A percentile compares a stretch with the other conserved stretches of the same genome.
These are phyloP conservation scores for Urochloa ruziziensis DNA, from an alignment of 176 grass and related monocot species.

Conservation along the genomic window DNA sequence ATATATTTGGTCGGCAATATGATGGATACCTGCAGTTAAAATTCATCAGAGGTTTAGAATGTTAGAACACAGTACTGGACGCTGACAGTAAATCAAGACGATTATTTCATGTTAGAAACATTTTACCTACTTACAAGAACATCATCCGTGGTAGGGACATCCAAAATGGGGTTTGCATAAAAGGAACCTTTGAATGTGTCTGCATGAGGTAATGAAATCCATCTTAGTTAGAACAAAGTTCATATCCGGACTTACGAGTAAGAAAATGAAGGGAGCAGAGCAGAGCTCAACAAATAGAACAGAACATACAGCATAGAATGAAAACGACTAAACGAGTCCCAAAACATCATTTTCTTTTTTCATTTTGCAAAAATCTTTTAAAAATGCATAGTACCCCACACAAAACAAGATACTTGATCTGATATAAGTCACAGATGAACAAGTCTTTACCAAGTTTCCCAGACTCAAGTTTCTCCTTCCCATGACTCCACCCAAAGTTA, in stretches of 20 bases:
- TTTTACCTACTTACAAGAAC: constrained; percentile 60
- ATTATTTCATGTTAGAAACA: background rate
- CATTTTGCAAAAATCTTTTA: background rate
- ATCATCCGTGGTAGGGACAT: constrained; percentile 66
- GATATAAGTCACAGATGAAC: background rate
- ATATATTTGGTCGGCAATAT: constrained; percentile 88
- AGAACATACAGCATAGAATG: background rate
- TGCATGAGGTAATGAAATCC: constrained; percentile 38
- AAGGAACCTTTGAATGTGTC: constrained; percentile 95
- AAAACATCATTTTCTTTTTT: rapidly evolving
- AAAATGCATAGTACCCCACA: background rate
- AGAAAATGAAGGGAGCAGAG: background rate
- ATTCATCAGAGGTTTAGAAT: background rate
- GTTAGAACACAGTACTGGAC: background rate
- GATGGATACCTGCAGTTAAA: constrained; percentile 78
- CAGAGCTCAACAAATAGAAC: background rate
- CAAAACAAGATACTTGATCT: background rate
- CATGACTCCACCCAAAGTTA: constrained; percentile 98
- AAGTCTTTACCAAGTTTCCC: constrained; percentile 71
- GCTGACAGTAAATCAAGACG: background rate
- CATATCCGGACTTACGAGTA: background rate
- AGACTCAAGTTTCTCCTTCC: constrained; percentile 85
- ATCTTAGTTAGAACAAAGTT: background rate
- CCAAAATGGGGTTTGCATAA: constrained; percentile 90
- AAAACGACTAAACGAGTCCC: background rate